These are phyloP conservation scores for Tricholoma saponaceum DNA, from an alignment of 768 basidiomycete species.

Conservation along the genomic window DNA sequence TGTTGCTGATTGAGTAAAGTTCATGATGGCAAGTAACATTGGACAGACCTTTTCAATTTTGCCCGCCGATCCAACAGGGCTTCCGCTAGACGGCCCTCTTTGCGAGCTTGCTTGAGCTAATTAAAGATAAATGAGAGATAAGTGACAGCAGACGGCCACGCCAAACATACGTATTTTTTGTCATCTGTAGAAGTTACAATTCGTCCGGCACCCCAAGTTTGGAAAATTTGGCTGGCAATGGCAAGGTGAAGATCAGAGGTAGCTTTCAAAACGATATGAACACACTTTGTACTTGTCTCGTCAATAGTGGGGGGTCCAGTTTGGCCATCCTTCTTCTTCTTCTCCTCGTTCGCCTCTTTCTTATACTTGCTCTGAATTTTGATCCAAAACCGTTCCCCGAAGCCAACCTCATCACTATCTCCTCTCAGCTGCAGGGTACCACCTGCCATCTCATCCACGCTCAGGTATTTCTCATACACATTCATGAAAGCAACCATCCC, in stretches of 20 bases:
- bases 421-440: conserved; percentile 74
- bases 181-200: conserved; percentile 67
- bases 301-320: conserved; percentile 53
- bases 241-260: background rate
- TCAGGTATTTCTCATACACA: conserved; percentile 84
- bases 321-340: conserved; percentile 47
- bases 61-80: conserved; percentile 74
- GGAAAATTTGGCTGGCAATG: conserved; percentile 56
- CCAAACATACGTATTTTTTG: conserved; percentile 59
- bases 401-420: conserved; percentile 83
- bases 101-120: conserved; percentile 73
- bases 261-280: background rate
- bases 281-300: conserved; percentile 73
- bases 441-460: conserved; percentile 84
- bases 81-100: conserved; percentile 79
- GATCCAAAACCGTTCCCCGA: conserved; percentile 82
- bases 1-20: background rate
- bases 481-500: conserved; percentile 89
- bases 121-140: background rate
- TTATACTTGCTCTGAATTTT: conserved; percentile 90
- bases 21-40: background rate
- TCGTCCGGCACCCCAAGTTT: conserved; percentile 83
- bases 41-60: conserved; percentile 73
- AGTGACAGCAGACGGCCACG: conserved; percentile 1
- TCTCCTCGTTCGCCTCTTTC: conserved; percentile 75